Percentiles rank a stretch among this genome's conserved stretches.
Evolutionary conservation across 1,284 basidiomycete species (phyloP).

Genomic region (Thecaphora frezii): DNA sequence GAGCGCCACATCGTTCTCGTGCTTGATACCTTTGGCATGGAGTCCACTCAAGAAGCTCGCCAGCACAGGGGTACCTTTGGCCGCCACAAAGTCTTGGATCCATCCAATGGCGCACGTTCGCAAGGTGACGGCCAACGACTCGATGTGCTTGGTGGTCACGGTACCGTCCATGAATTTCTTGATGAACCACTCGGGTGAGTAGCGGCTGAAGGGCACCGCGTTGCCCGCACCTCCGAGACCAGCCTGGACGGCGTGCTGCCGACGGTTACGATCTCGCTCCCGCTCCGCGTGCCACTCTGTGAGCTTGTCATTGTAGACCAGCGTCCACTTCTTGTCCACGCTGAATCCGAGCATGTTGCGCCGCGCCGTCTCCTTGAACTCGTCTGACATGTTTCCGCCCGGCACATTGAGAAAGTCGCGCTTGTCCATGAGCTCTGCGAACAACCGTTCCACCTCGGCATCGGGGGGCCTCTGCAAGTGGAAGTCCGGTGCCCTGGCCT

Average conservation of each 20-base stretch:
- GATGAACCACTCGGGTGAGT: slow-evolving; percentile 69
- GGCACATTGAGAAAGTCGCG: slow-evolving; percentile 53
- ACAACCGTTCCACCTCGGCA: slow-evolving; percentile 53
- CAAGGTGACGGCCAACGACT: slow-evolving; percentile 75
- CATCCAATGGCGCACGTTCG: slow-evolving; percentile 62
- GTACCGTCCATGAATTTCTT: slow-evolving; percentile 84
- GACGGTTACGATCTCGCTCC: slow-evolving; percentile 43
- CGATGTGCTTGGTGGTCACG: slow-evolving; percentile 77
- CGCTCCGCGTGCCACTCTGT: slow-evolving; percentile 70
- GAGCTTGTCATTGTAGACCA: slow-evolving; percentile 82
- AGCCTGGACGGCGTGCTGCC: slow-evolving; percentile 62
- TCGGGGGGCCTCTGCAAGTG: slow-evolving; percentile 41
- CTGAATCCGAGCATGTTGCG: slow-evolving; percentile 55
- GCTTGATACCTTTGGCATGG: slow-evolving; percentile 48
- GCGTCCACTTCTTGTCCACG: slow-evolving; percentile 83
- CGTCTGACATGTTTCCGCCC: slow-evolving; percentile 48
- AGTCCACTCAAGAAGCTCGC: slow-evolving; percentile 68
- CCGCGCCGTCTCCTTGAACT: slow-evolving; percentile 41
- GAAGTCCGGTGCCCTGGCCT: slow-evolving; percentile 38
- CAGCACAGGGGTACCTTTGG: slow-evolving; percentile 74
- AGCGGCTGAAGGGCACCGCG: slow-evolving; percentile 51
- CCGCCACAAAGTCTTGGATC: slow-evolving; percentile 62
- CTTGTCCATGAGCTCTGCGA: slow-evolving; percentile 57
- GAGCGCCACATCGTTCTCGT: slow-evolving; percentile 69
- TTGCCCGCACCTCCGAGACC: slow-evolving; percentile 60